phyloP scores from a whole-genome alignment of 192 early-diverging fungal genomes.

The Mortierella antarctica region DNA sequence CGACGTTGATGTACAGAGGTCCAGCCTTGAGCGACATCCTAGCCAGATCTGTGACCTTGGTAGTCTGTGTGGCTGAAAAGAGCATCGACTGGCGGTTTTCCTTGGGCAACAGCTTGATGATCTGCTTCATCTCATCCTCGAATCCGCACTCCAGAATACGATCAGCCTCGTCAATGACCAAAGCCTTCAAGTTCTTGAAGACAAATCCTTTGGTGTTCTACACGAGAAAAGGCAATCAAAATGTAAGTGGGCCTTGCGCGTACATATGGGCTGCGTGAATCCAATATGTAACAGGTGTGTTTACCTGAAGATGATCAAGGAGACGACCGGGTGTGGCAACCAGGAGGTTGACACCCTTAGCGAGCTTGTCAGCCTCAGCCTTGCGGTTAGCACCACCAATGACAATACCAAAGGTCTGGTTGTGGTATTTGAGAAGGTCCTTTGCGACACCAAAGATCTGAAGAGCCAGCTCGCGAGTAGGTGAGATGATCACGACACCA shows the following conservation, averaged over 20 bases:
- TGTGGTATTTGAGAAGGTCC: constrained; percentile 93
- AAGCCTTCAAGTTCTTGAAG: constrained; percentile 92
- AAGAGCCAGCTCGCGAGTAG: constrained; percentile 97
- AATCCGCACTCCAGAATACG: constrained; percentile 98
- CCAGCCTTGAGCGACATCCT: constrained; percentile 97
- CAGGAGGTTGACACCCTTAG: constrained; percentile 95
- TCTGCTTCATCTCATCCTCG: constrained; percentile 99
- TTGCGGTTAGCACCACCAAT: constrained; percentile 98
- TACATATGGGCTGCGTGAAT: neutral
- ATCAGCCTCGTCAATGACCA: constrained; percentile 98
- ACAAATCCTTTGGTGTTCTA: constrained; percentile 96
- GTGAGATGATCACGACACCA: constrained; percentile 94
- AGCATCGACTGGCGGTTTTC: constrained; percentile 96
- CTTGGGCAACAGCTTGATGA: constrained; percentile 92
- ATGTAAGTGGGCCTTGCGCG: neutral
- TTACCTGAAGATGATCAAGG: constrained; percentile 95
- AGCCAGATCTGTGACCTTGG: constrained; percentile 97
- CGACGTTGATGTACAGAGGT: constrained; percentile 99
- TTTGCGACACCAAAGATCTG: constrained; percentile 99
- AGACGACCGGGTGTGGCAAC: constrained; percentile 97
- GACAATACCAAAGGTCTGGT: constrained; percentile 98
- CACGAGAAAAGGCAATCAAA: neutral
- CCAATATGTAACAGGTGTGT: neutral
- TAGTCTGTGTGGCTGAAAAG: constrained; percentile 99
- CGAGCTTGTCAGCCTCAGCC: constrained; percentile 95